Evolutionary conservation across 2,329 filamentous ascomycete species (phyloP), one percentile per base, ranked within the genome.

Genomic region (Penicillium vulpinum): DNA sequence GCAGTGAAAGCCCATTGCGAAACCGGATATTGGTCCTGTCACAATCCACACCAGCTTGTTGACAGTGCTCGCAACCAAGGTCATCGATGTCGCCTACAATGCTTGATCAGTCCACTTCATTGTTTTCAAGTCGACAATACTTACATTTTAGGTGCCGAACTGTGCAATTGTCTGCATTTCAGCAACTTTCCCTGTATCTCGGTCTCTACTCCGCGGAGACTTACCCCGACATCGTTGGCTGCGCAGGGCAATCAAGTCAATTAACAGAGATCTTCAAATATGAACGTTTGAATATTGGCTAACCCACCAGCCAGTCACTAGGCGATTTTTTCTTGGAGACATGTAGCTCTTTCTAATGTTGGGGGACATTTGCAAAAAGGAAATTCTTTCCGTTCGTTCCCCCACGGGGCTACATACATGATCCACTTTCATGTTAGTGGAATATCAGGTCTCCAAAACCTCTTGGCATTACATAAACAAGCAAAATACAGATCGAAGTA

Each of bases 191-290:
- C 28, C 36, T 39, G 35, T 56, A 22, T 22, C 24, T 46, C n/a
- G 38, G 24, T 45, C 22, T 16, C 5, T 31, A 10, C 36, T 18
- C 16, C 1, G 13, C 22, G 35, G 9, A 2, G 33, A 55, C 62
- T 55, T 59, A 69, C 67, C 41, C 22, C 67, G 63, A 60, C 67
- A 69, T 57, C 67, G 56, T 40, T 62, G 60, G 45, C 67, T 68
- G 49, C n/a, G 43, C 10, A 22, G 16, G 13, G 11, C 45, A 44
- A 55, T 59, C 51, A 60, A 29, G 9, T 15, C 45, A 45, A 56
- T 59, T 55, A 60, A 33, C 22, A 24, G 9, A 7, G 40, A 36
- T 41, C 16, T 36, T 26, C 36, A 21, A 13, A 26, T 8, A 48
- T 24, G 3, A 10, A 46, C 22, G 33, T 16, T n/a, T 36, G 16